phyloP scores from a whole-genome alignment of 208 protist species.

The Trypanosoma mega region DNA sequence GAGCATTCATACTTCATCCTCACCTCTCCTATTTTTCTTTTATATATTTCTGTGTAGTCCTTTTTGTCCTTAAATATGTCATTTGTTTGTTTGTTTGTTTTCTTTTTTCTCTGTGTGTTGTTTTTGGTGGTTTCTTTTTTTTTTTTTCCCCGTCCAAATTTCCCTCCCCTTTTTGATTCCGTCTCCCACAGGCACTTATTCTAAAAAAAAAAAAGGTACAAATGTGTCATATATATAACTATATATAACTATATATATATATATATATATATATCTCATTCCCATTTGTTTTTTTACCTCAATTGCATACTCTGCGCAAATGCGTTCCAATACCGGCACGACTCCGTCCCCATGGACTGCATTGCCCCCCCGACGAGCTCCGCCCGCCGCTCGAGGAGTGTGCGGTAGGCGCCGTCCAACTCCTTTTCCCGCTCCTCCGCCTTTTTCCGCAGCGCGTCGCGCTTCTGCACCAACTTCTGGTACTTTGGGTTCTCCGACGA shows the following conservation, averaged over 20 bases:
- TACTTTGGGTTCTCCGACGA: conserved; percentile 47
- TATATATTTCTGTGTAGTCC: not conserved
- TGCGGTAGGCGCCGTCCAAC: conserved; percentile 15
- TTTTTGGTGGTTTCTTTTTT: conserved; percentile 18
- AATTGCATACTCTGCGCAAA: conserved; percentile 31
- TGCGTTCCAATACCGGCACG: conserved; percentile 34
- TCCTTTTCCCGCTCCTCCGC: conserved; percentile 32
- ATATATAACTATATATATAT: conserved; percentile 8
- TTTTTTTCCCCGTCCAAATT: conserved; percentile 11
- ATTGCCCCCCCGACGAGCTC: conserved; percentile 32
- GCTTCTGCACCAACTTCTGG: conserved; percentile 34
- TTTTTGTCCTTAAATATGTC: not conserved
- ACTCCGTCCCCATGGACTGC: conserved; percentile 21
- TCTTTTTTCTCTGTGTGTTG: conserved; percentile 23
- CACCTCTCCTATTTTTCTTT: not conserved
- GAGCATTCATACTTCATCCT: too few species aligned
- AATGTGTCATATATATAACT: conserved; percentile 3
- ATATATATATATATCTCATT: conserved; percentile 5
- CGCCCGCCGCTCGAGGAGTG: conserved; percentile 35
- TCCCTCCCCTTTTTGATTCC: not conserved
- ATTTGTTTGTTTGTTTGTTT: conserved; percentile 8
- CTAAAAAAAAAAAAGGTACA: not conserved
- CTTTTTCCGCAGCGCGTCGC: conserved; percentile 29
- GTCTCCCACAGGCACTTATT: not conserved
- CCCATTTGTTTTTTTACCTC: too few species aligned